Evolutionary conservation across 2,329 filamentous ascomycete genomes (phyloP).

Genomic region (Talaromyces sp.): DNA sequence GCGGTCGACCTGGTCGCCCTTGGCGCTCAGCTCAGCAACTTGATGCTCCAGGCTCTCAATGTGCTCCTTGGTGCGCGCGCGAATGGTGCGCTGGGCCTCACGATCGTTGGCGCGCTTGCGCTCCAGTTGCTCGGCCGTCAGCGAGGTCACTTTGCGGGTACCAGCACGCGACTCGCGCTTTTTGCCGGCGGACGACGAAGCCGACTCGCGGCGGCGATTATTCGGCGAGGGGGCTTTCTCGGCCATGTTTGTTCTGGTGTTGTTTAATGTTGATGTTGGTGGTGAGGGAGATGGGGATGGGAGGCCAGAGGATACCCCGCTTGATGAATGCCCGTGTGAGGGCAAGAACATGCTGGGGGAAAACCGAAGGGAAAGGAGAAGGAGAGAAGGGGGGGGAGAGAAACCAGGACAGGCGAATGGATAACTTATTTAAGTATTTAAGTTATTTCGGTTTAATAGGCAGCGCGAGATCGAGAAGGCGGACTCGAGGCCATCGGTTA

Average conservation of each 20-base stretch:
- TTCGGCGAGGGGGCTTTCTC: background rate
- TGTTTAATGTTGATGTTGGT: background rate
- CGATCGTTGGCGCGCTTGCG: conserved; percentile 58
- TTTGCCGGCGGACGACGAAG: conserved; percentile 14
- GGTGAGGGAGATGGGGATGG: background rate
- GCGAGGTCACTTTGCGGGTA: conserved; percentile 53
- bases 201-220: background rate
- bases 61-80: conserved; percentile 56
- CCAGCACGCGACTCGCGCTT: conserved; percentile 48
- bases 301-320: background rate
- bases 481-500: background rate
- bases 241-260: background rate
- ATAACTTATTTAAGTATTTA: background rate
- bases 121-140: conserved; percentile 56
- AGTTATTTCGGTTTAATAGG: background rate
- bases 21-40: conserved; percentile 49
- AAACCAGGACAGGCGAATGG: background rate
- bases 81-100: conserved; percentile 57
- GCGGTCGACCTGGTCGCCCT: conserved; percentile 48
- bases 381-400: background rate
- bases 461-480: too few species aligned
- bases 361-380: background rate
- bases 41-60: conserved; percentile 55
- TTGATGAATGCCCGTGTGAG: background rate
- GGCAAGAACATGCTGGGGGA: background rate